A percentile compares a stretch with the other conserved stretches of the same genome.
Evolutionary conservation across 2,329 filamentous ascomycete genomes (phyloP).

Genomic region (Pyricularia sp.): DNA sequence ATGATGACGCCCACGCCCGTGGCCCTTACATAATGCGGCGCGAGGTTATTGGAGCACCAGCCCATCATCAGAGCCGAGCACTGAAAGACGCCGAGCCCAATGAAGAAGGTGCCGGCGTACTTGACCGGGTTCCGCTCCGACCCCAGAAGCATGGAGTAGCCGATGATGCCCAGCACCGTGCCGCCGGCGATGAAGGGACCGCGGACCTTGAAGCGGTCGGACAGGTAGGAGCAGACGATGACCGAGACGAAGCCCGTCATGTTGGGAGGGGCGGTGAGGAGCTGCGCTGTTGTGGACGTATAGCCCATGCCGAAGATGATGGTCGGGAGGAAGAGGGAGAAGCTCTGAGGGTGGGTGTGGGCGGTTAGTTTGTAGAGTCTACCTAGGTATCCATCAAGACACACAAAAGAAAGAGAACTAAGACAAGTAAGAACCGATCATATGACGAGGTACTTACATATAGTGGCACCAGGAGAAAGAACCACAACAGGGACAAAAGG

Average conservation of each 20-base stretch:
- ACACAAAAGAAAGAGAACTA: conserved; percentile 3
- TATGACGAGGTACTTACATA: conserved; percentile 15
- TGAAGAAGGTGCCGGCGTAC: conserved; percentile 25
- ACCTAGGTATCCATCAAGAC: too few species aligned
- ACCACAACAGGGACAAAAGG: conserved; percentile 16
- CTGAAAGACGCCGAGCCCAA: conserved; percentile 20
- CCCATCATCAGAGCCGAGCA: conserved; percentile 18
- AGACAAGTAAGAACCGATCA: not conserved
- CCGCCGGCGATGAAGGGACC: conserved; percentile 22
- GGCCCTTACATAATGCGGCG: conserved; percentile 31
- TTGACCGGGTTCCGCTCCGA: conserved; percentile 19
- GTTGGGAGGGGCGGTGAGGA: conserved; percentile 26
- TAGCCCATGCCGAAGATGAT: conserved; percentile 33
- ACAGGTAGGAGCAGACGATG: conserved; percentile 20
- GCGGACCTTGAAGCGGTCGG: conserved; percentile 20
- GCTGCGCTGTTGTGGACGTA: conserved; percentile 23
- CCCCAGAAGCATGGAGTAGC: conserved; percentile 25
- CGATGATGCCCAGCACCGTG: conserved; percentile 19
- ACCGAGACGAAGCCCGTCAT: conserved; percentile 22
- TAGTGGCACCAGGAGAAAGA: conserved; percentile 16
- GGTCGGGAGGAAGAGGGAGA: conserved; percentile 33
- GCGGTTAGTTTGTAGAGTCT: too few species aligned
- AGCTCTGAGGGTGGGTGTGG: conserved; percentile 17
- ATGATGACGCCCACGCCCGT: conserved; percentile 31
- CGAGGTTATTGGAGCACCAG: conserved; percentile 32